phyloP scores from a whole-genome alignment of 192 early-diverging fungal species.

The Coemansia sp. region DNA sequence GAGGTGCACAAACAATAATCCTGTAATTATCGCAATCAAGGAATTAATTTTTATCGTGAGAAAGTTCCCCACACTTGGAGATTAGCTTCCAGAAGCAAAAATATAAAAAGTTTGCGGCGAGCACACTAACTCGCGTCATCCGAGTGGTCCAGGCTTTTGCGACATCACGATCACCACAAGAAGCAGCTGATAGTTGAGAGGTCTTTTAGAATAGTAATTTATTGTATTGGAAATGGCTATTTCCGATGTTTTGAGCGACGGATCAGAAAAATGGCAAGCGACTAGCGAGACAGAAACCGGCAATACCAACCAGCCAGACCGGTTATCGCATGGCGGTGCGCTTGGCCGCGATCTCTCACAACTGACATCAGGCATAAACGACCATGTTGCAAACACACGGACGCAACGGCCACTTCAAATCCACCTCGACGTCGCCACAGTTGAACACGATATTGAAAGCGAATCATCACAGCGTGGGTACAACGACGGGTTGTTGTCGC shows the following conservation, averaged over 20 bases:
- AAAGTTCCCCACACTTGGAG: not conserved
- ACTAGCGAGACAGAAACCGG: not conserved
- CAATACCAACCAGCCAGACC: not conserved
- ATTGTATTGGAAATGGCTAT: not conserved
- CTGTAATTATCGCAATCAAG: too few species aligned
- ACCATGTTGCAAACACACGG: not conserved
- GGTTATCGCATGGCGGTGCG: not conserved
- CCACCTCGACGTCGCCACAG: conserved; percentile 17
- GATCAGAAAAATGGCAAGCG: not conserved
- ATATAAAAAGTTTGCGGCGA: not conserved
- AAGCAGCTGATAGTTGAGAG: too few species aligned
- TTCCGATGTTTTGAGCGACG: not conserved
- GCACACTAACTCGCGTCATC: not conserved
- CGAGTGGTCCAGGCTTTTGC: not conserved
- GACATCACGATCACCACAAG: not conserved
- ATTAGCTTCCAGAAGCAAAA: not conserved
- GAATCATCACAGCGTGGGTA: not conserved
- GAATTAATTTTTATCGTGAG: not conserved
- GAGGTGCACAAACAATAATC: too few species aligned
- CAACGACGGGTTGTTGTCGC: conserved; percentile 16
- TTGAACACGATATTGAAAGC: conserved; percentile 13
- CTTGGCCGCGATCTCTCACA: conserved; percentile 1
- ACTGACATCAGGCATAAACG: not conserved
- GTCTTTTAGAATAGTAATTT: too few species aligned
- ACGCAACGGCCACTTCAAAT: conserved; percentile 18